Conservation (phyloP, 2,329 filamentous ascomycete species). For the Tolypocladium ovalisporum region DNA sequence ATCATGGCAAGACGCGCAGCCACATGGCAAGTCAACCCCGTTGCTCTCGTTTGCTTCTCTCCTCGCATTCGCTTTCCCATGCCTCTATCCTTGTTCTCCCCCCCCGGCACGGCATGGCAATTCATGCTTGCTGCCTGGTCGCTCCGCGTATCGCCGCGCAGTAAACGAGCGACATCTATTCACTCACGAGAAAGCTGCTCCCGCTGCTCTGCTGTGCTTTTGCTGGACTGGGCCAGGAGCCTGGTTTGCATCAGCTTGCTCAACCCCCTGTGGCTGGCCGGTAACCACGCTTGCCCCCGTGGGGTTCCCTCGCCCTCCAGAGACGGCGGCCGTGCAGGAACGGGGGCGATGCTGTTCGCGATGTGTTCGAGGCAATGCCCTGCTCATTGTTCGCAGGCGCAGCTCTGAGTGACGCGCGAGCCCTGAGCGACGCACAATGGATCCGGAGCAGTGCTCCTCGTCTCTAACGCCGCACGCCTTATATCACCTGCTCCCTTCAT, state of each 20-base stretch:
- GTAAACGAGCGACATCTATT: background rate
- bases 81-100: background rate
- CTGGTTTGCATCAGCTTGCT: background rate
- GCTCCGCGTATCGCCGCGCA: background rate
- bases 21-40: conserved; percentile 59
- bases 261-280: background rate
- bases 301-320: background rate
- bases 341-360: background rate
- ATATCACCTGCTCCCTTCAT: background rate
- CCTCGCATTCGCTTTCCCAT: background rate
- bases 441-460: background rate
- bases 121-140: background rate
- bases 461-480: background rate
- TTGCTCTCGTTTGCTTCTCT: background rate
- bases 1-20: conserved; percentile 76
- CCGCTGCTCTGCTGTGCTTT: background rate
- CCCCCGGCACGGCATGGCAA: background rate
- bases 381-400: background rate
- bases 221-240: no score
- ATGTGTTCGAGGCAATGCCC: background rate
- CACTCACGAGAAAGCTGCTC: background rate
- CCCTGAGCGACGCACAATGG: background rate
- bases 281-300: background rate
- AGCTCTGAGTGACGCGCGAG: background rate
- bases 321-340: background rate